Evolutionary conservation across 2,329 filamentous ascomycete genomes (phyloP).

Genomic region (Colletotrichum karsti): DNA sequence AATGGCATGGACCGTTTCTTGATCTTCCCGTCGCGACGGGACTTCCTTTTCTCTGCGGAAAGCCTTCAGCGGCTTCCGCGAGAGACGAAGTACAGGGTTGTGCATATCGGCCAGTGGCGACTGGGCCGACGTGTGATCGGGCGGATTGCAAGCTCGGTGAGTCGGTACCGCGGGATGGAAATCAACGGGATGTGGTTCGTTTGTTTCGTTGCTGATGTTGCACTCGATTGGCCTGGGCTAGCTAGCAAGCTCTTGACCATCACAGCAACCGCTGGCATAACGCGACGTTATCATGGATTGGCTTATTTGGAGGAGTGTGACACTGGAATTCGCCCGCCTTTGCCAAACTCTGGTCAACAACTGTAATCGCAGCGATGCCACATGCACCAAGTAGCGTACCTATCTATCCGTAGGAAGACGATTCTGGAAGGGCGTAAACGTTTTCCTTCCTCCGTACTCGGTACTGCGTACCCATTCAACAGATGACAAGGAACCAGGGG

Average conservation of each 20-base stretch:
- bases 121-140: constrained; percentile 3
- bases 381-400: too few relatives aligned
- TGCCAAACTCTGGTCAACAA: not conserved
- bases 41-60: not conserved
- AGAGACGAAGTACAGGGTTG: constrained; percentile 4
- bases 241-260: not conserved
- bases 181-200: not conserved
- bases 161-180: not conserved
- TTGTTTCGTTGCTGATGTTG: not conserved
- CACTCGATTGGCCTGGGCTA: not conserved
- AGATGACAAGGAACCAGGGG: not conserved
- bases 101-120: not conserved
- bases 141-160: not conserved
- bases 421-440: too few relatives aligned
- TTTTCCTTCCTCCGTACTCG: too few relatives aligned
- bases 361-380: too few relatives aligned
- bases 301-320: not conserved
- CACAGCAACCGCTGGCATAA: not conserved
- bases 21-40: not conserved
- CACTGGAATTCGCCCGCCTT: not conserved
- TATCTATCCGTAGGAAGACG: too few relatives aligned
- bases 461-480: too few relatives aligned
- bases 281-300: not conserved
- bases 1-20: not conserved
- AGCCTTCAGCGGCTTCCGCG: not conserved